Base-by-base conservation (phyloP, 768 basidiomycete species). In the Dentipellis sp. region DNA sequence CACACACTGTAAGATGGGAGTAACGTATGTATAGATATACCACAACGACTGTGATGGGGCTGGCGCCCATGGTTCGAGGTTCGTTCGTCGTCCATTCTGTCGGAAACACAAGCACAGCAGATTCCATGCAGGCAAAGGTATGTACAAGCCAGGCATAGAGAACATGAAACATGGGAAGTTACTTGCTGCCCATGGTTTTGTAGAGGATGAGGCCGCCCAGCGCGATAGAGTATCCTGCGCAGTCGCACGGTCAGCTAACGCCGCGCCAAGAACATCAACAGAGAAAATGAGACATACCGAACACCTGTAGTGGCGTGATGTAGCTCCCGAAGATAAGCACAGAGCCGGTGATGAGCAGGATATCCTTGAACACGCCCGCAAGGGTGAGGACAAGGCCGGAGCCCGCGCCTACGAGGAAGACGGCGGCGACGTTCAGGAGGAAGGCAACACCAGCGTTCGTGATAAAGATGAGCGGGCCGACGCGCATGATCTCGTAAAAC, bases 351-450 rank as follows among this genome's bases (percentile, higher is more conserved):
- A 99, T 93, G 58, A 98, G 83, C 23, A 99, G 80, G 60, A 98
- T 97, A 68, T 98, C 95, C 89, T 94, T 94, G 72, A 94, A 86
- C 22, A 97, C 94, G 14, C 94, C 94, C 2, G 94, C 94, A 4
- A 98, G 79, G 2, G 94, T 97, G 61, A 97, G 75, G 17, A 97
- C 82, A 57, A 97, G 76, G 1, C 94, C 92, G 50, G 86, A 88
- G 14, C 86, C 94, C 0, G 84, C 88, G 45, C 92, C 81, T 36
- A 97, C 92, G 64, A 97, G 77, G 75, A 94, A 97, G 17, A 97
- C 94, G 10, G 94, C 94, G 1, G 94, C 91, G 40, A 97, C 78
- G 66, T 97, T 97, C 59, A 97, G 77, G 38, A 85, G 74, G 74
- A 98, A 94, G 0, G 95, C 94, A 35, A 92, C 80, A 47, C 74